Base-by-base conservation (phyloP, 148 eudicot genomes). In the Fagopyrum tataricum region DNA sequence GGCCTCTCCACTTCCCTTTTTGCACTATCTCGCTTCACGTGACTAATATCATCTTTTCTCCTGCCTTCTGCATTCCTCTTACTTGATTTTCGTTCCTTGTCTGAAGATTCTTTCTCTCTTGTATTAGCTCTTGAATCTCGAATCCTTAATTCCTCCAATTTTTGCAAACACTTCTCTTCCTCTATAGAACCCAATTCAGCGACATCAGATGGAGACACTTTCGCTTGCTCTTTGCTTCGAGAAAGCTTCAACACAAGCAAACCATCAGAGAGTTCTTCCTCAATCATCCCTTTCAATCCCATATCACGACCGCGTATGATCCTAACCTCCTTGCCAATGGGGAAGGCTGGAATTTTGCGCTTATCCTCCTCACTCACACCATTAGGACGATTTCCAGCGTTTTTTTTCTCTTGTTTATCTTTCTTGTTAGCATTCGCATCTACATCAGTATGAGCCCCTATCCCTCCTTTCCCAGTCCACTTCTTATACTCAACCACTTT, bases 131-230 rank as follows among this genome's bases (percentile, higher is more conserved):
- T 61, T 40, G 78, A 73, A 84, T 79, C 77, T 78, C 46, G 77
- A 78, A 82, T 74, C 75, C 78, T 80, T 20, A 84, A 55, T 72
- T 90, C 91, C 81, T 87, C 86, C 84, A 86, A 79, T 78, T 89
- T 85, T 85, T 73, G 86, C 82, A 91, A 73, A 76, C 89, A 90
- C 69, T 80, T 86, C 66, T 87, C 89, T 73, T 90, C 96, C 81
- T 87, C 91, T 18, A 67, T 78, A 18, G 96, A 87, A 37, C 98
- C 98, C 83, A 87, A 72, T 49, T 84, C 96, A 0, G 89, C 88
- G 48, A 89, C 76, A 70, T 89, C 90, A 26, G 75, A 20, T 40
- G 69, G 74, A n/a, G 78, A 70, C 76, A 87, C 87, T 74, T 55
- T 85, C 71, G 83, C 84, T 56, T 84, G 85, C 78, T 74, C 85